phyloP scores from a whole-genome alignment of 2,329 filamentous ascomycete species.

The Apiospora malaysiana region DNA sequence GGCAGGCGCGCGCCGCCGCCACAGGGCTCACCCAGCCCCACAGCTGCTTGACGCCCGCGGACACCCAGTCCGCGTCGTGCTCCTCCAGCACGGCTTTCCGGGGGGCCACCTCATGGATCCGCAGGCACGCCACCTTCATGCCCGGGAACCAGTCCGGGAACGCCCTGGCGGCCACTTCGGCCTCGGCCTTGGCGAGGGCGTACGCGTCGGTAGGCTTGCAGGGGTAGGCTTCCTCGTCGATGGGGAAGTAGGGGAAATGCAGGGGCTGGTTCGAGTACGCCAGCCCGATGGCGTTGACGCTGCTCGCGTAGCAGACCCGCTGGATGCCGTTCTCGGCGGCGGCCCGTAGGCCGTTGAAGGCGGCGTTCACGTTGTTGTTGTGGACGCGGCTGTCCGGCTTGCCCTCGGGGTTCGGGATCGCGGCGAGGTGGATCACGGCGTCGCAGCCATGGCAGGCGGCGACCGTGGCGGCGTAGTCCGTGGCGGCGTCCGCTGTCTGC shows the following conservation, averaged over 20 bases:
- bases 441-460: constrained; percentile 43
- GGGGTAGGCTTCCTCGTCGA: constrained; percentile 42
- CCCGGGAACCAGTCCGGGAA: constrained; percentile 45
- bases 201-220: constrained; percentile 42
- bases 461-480: constrained; percentile 39
- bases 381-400: constrained; percentile 41
- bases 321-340: constrained; percentile 42
- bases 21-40: constrained; percentile 44
- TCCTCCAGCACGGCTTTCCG: constrained; percentile 38
- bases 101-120: constrained; percentile 44
- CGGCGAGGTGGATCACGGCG: constrained; percentile 45
- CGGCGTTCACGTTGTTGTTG: constrained; percentile 44
- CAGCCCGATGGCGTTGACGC: constrained; percentile 45
- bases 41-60: constrained; percentile 41
- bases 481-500: constrained; percentile 40
- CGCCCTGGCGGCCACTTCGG: constrained; percentile 40
- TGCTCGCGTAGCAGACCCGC: constrained; percentile 43
- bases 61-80: constrained; percentile 41
- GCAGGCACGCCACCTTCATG: constrained; percentile 44
- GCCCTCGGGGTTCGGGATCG: constrained; percentile 43
- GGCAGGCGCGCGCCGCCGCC: constrained; percentile 43
- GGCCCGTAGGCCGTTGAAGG: constrained; percentile 47
- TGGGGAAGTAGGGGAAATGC: constrained; percentile 43
- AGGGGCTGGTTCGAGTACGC: constrained; percentile 43
- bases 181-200: constrained; percentile 43